Percentiles rank a stretch among this genome's conserved stretches.
Evolutionary conservation across 257 asterid genomes (phyloP).

Genomic region (Nicotiana sylvestris): DNA sequence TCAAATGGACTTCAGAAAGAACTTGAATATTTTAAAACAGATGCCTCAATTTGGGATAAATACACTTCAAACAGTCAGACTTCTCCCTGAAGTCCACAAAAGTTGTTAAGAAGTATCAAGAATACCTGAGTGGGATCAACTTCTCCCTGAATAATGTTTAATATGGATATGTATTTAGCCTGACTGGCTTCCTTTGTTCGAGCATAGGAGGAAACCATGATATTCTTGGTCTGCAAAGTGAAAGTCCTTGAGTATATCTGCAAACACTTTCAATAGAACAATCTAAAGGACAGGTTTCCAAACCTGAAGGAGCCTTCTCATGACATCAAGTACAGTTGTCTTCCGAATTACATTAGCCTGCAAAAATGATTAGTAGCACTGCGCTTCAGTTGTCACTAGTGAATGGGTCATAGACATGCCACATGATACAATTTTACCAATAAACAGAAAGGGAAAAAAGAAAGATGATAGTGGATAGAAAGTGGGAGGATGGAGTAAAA

Average conservation of each 20-base stretch:
- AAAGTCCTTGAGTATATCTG: conserved; percentile 18
- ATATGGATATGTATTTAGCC: conserved; percentile 90
- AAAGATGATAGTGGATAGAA: not conserved
- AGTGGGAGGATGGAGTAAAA: not conserved
- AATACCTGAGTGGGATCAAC: conserved; percentile 99
- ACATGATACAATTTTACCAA: not conserved
- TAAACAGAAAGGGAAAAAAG: not conserved
- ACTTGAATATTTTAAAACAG: not conserved
- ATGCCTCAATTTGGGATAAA: not conserved
- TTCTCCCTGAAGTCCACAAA: too few relatives aligned
- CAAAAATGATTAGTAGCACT: conserved; percentile 22
- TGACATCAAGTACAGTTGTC: conserved; percentile 97
- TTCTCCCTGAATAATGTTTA: conserved; percentile 97
- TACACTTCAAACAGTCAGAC: not conserved
- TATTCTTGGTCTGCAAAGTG: conserved; percentile 78
- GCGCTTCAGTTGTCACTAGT: conserved; percentile 12
- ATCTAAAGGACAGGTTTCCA: conserved; percentile 20
- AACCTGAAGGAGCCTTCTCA: conserved; percentile 99
- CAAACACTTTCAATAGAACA: conserved; percentile 15
- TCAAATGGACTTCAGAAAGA: not conserved
- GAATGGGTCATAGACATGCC: not conserved
- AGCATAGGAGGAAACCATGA: conserved; percentile 93
- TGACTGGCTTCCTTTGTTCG: conserved; percentile 97
- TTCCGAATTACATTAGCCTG: conserved; percentile 98
- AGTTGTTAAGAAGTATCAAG: not conserved